Conservation (phyloP, 176 grass and related monocot species). For the Cymbopogon citratus region DNA sequence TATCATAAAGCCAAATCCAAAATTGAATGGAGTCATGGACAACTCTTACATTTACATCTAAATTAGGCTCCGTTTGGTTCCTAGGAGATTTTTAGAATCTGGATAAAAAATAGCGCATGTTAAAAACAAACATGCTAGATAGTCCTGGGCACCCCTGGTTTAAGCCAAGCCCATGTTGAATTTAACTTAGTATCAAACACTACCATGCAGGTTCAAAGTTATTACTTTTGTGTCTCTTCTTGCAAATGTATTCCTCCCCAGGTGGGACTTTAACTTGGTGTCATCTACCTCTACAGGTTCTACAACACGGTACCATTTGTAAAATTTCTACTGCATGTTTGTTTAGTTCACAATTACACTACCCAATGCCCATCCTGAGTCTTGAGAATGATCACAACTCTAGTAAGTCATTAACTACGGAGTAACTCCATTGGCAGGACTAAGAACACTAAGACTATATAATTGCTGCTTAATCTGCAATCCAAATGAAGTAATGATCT, state of each 20-base stretch:
- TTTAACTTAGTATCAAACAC: background rate
- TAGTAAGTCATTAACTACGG: background rate
- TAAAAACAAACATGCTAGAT: background rate
- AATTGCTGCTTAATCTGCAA: background rate
- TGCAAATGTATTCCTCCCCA: background rate
- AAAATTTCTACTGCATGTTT: conserved; percentile 2
- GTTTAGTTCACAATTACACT: background rate
- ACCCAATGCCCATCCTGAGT: background rate
- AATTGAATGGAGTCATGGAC: background rate
- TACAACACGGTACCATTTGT: background rate
- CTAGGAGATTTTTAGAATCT: too few relatives aligned
- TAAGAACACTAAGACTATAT: background rate
- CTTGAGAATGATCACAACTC: background rate
- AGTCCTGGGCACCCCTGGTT: background rate
- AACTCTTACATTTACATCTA: background rate
- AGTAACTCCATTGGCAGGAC: too few relatives aligned
- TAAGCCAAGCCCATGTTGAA: background rate
- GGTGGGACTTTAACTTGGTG: background rate
- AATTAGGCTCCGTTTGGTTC: background rate
- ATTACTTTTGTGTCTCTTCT: background rate
- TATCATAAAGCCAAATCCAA: background rate
- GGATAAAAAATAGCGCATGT: too few relatives aligned
- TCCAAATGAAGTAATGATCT: background rate
- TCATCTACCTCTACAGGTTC: background rate
- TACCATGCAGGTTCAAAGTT: background rate